These are phyloP conservation scores for Umbilicaria muhlenbergii DNA, from an alignment of 495 filamentous ascomycete species.

Conservation along the genomic window DNA sequence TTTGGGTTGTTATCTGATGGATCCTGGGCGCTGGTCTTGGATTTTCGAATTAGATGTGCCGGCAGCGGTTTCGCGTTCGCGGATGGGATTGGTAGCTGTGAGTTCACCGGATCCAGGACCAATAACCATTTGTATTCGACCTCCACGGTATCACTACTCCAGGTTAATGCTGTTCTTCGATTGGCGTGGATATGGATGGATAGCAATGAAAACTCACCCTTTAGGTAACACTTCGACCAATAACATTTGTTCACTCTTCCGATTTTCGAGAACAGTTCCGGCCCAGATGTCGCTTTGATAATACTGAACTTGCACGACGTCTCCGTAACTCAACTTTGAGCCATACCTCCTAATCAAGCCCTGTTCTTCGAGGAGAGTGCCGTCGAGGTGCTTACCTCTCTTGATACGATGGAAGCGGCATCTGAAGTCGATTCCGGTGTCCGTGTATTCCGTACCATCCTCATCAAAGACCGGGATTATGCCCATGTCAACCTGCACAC, in stretches of 20 bases:
- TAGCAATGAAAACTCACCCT: constrained; percentile 44
- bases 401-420: constrained; percentile 90
- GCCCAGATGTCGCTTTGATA: constrained; percentile 77
- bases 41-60: constrained; percentile 36
- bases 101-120: constrained; percentile 34
- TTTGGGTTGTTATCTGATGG: constrained; percentile 35
- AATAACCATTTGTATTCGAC: constrained; percentile 40
- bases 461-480: constrained; percentile 76
- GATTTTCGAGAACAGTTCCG: constrained; percentile 76
- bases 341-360: constrained; percentile 55
- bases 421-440: constrained; percentile 77
- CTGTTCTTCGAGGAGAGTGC: constrained; percentile 52
- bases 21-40: constrained; percentile 24
- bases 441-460: constrained; percentile 79
- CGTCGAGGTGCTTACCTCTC: constrained; percentile 52
- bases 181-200: neutral
- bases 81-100: constrained; percentile 24
- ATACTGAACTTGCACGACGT: constrained; percentile 80
- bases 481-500: constrained; percentile 78
- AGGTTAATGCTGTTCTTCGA: neutral
- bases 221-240: constrained; percentile 75
- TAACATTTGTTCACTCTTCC: constrained; percentile 55
- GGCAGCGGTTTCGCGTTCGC: constrained; percentile 44
- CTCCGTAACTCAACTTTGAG: constrained; percentile 47
- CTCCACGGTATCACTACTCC: constrained; percentile 32